phyloP scores from a whole-genome alignment of 495 filamentous ascomycete species.

The Letharia columbiana region DNA sequence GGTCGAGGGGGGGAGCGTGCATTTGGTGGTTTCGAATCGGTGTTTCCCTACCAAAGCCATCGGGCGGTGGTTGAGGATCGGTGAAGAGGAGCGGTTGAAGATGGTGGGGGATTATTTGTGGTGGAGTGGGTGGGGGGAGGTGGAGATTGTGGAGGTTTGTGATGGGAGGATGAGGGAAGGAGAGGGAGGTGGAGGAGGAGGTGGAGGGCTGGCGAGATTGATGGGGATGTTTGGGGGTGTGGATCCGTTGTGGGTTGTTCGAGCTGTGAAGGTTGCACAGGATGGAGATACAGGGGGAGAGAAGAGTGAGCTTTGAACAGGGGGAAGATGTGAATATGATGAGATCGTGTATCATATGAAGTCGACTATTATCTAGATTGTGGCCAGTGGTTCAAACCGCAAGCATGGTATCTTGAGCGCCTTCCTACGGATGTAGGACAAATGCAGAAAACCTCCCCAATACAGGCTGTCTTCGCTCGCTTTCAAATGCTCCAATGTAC shows the following conservation, averaged over 20 bases:
- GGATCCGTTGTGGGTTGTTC: slow-evolving; percentile 32
- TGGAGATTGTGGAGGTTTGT: slow-evolving; percentile 40
- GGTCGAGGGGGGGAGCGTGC: slow-evolving; percentile 31
- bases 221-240: slow-evolving; percentile 24
- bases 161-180: slow-evolving; percentile 26
- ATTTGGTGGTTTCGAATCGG: slow-evolving; percentile 40
- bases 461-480: not conserved
- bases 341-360: not conserved
- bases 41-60: slow-evolving; percentile 40
- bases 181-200: not conserved
- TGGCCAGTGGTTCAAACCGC: not conserved
- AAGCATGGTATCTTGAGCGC: slow-evolving; percentile 1
- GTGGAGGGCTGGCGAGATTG: slow-evolving; percentile 9
- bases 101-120: slow-evolving; percentile 41
- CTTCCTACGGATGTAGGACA: not conserved
- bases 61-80: slow-evolving; percentile 30
- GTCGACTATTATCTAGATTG: not conserved
- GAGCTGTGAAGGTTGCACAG: slow-evolving; percentile 24
- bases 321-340: not conserved
- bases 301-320: slow-evolving; percentile 18
- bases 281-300: slow-evolving; percentile 6
- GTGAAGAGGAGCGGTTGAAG: slow-evolving; percentile 31
- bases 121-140: slow-evolving; percentile 36
- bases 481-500: not conserved
- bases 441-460: not conserved